Conservation (phyloP, 176 grass and related monocot species). For the Zea luxurians region DNA sequence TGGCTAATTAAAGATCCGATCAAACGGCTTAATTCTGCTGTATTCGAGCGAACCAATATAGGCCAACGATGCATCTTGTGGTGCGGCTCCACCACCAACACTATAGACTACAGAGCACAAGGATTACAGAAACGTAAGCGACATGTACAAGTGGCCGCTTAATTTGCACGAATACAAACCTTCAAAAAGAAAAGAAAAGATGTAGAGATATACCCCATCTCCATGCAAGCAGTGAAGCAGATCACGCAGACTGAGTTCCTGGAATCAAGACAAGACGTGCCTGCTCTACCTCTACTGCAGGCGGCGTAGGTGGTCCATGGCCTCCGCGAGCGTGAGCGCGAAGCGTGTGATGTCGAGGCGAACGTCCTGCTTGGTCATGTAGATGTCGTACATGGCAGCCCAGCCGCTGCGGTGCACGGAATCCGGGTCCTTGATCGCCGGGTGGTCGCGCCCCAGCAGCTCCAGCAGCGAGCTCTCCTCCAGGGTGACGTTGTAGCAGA, state of each 20-base stretch:
- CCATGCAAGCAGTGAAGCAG: background rate
- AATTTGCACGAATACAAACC: background rate
- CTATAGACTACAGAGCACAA: background rate
- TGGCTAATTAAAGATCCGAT: too few relatives aligned
- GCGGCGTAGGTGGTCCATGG: constrained; percentile 45
- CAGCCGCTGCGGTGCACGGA: constrained; percentile 58
- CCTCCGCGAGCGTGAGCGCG: constrained; percentile 47
- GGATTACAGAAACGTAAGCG: background rate
- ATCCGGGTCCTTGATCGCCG: constrained; percentile 56
- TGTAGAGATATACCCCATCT: background rate
- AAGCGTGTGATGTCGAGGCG: constrained; percentile 46
- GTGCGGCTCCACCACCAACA: background rate
- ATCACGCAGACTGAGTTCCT: background rate
- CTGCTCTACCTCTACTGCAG: background rate
- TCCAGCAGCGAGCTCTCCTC: constrained; percentile 69
- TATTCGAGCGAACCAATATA: background rate
- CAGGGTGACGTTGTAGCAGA: constrained; percentile 59
- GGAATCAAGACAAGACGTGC: background rate
- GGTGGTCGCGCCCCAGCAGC: constrained; percentile 56
- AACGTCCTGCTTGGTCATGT: constrained; percentile 72
- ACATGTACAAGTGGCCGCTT: background rate
- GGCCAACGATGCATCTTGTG: background rate
- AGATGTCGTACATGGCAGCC: constrained; percentile 55
- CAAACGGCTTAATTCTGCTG: too few relatives aligned
- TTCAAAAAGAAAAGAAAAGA: background rate